Conservation (phyloP, 2,329 filamentous ascomycete genomes). For the Cladophialophora bantiana region DNA sequence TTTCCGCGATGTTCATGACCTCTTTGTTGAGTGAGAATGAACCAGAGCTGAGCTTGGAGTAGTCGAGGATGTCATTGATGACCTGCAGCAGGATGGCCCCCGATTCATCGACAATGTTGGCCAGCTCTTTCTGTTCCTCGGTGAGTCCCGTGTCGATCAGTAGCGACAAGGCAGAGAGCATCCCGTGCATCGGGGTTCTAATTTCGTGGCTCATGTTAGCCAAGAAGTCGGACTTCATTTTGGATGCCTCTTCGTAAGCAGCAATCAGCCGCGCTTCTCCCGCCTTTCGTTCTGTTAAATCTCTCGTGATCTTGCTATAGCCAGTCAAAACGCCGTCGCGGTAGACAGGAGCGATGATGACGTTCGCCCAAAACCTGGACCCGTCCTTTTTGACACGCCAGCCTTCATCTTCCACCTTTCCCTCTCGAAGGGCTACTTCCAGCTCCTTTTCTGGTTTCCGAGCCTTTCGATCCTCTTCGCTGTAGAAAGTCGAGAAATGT, state of each 20-base stretch:
- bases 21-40: constrained; percentile 57
- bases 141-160: constrained; percentile 63
- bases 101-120: constrained; percentile 66
- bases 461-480: constrained; percentile 57
- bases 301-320: constrained; percentile 66
- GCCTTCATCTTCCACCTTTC: constrained; percentile 65
- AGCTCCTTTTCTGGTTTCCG: constrained; percentile 62
- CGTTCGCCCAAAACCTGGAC: constrained; percentile 67
- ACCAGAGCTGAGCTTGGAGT: constrained; percentile 66
- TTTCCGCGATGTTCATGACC: constrained; percentile 31
- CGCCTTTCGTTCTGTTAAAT: constrained; percentile 53
- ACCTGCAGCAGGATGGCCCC: constrained; percentile 65
- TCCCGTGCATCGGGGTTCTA: constrained; percentile 69
- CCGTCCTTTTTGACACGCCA: constrained; percentile 67
- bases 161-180: constrained; percentile 66
- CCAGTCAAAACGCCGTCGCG: constrained; percentile 61
- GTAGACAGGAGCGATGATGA: constrained; percentile 65
- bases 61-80: constrained; percentile 72
- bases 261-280: constrained; percentile 63
- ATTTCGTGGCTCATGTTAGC: constrained; percentile 72
- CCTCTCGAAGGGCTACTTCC: constrained; percentile 60
- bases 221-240: constrained; percentile 67
- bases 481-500: constrained; percentile 66
- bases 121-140: constrained; percentile 63
- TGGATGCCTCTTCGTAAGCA: constrained; percentile 68